Base-by-base conservation (phyloP, 2,329 filamentous ascomycete genomes). In the Ceratocystis alfenasii region DNA sequence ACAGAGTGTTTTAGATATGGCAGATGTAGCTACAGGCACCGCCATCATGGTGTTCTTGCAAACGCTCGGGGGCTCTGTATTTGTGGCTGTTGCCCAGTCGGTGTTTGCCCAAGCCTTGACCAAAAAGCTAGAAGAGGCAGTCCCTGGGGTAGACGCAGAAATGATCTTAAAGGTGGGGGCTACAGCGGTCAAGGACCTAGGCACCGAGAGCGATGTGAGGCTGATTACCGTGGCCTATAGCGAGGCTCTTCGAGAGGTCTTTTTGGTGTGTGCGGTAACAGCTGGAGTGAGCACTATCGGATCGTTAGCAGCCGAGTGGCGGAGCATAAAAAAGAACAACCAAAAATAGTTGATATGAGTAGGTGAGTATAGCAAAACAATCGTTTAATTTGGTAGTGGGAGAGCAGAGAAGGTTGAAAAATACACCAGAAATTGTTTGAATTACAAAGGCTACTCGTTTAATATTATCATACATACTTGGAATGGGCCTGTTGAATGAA, bases 21-120 rank as follows among this genome's bases (percentile, higher is more conserved):
- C 72, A 1, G 78, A 81, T 59, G 76, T 81, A n/a, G 75, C 78
- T 1, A 77, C 76, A 4, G 79, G 77, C 2, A 78, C 76, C 10
- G 76, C 79, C 0, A 72, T 76, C n/a, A 74, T 79, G 45, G 75
- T 81, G 50, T 81, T 82, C 68, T 66, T 71, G 17, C 77, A 79
- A 69, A 75, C 74, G 0, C 70, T 80, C 0, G 77, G 76, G 30
- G 76, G 77, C 4, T 73, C 77, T 5, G 71, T 84, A 0, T 83
- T 83, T 68, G 76, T 84, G 33, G 77, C 77, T 2, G 75, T 81
- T 28, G 81, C 74, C 0, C 77, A 83, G 68, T 78, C 77, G 65
- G 75, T 83, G 17, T 81, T 84, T 62, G 41, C 36, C 2, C 61
- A 66, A 45, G 45, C 59, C 1, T 44, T 68, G 12, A 53, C 44